phyloP scores from a whole-genome alignment of 2,329 filamentous ascomycete species.

The Penicillium glabrum region DNA sequence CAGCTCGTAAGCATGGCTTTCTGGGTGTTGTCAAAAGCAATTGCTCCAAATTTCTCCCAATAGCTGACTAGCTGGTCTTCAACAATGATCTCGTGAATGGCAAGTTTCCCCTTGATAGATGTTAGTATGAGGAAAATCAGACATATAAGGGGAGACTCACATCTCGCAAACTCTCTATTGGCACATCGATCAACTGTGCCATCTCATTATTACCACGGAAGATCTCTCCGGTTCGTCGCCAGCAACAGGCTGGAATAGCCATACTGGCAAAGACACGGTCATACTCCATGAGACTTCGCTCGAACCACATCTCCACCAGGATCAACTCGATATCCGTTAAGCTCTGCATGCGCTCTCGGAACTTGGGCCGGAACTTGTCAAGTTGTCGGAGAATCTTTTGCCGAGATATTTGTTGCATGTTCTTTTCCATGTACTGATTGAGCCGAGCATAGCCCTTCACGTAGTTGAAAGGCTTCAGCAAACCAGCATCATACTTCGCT shows the following conservation, averaged over 20 bases:
- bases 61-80: conserved; percentile 95
- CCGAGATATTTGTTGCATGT: conserved; percentile 78
- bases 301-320: conserved; percentile 98
- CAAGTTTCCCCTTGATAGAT: conserved; percentile 74
- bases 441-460: conserved; percentile 91
- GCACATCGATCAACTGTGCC: conserved; percentile 92
- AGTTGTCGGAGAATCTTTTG: conserved; percentile 90
- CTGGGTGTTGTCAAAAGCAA: conserved; percentile 90
- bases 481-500: conserved; percentile 92
- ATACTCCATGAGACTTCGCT: conserved; percentile 93
- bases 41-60: conserved; percentile 98
- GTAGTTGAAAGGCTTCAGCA: conserved; percentile 97
- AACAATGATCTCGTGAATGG: conserved; percentile 91
- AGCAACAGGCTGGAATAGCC: conserved; percentile 97
- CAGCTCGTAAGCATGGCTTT: conserved; percentile 96
- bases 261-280: conserved; percentile 98
- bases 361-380: conserved; percentile 91
- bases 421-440: conserved; percentile 85
- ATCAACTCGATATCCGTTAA: conserved; percentile 93
- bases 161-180: conserved; percentile 86
- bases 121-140: background rate
- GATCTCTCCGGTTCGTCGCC: conserved; percentile 94
- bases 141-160: conserved; percentile 56
- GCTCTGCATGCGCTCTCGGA: conserved; percentile 88
- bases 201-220: conserved; percentile 98